Evolutionary conservation across 2,329 filamentous ascomycete species (phyloP).

Genomic region (Colletotrichum gigasporum): DNA sequence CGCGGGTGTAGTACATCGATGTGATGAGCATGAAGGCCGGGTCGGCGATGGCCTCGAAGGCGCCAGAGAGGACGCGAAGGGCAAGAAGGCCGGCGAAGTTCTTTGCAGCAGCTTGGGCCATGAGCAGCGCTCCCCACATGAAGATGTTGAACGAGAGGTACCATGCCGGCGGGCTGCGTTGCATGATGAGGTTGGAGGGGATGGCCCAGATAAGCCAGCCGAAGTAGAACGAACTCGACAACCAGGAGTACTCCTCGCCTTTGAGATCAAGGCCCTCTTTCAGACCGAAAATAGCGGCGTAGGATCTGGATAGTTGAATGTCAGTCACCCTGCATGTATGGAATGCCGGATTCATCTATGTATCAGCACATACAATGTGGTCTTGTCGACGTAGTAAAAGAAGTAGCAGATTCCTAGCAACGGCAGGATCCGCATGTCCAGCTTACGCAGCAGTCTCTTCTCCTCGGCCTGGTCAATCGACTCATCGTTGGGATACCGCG

Average conservation of each 20-base stretch:
- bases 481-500: constrained; percentile 47
- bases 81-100: constrained; percentile 65
- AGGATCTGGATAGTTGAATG: constrained; percentile 45
- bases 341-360: too few relatives aligned
- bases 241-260: constrained; percentile 64
- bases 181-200: constrained; percentile 43
- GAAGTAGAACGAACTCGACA: constrained; percentile 48
- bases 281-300: constrained; percentile 73
- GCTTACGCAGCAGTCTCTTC: constrained; percentile 44
- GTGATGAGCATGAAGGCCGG: constrained; percentile 70
- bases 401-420: constrained; percentile 51
- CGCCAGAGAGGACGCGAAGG: constrained; percentile 69
- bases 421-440: constrained; percentile 49
- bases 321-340: background rate
- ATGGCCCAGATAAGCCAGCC: constrained; percentile 49
- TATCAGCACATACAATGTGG: constrained; percentile 7
- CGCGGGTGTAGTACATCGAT: constrained; percentile 71
- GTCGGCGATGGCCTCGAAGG: constrained; percentile 66
- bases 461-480: constrained; percentile 45
- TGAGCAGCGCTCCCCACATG: constrained; percentile 59
- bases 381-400: constrained; percentile 48
- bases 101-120: constrained; percentile 61
- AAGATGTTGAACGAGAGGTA: constrained; percentile 60
- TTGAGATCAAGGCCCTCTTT: constrained; percentile 64
- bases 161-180: constrained; percentile 43